These are phyloP conservation scores for Dactylellina parvicollis DNA, from an alignment of 2,329 filamentous ascomycete species.

Conservation along the genomic window DNA sequence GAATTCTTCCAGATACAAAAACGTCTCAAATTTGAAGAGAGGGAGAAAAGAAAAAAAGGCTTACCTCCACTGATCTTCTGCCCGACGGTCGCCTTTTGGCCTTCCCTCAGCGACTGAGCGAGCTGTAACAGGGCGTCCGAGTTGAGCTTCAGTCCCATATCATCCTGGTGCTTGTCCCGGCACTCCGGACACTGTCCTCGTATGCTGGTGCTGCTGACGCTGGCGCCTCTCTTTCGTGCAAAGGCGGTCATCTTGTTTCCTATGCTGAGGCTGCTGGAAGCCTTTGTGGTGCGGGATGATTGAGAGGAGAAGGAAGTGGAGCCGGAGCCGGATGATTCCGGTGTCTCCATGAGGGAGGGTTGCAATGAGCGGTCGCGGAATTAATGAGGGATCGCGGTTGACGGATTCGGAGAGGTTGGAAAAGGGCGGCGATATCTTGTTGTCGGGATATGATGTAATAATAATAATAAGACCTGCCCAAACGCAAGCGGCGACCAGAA, in stretches of 20 bases:
- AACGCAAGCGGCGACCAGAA: background rate
- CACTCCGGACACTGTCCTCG: conserved; percentile 48
- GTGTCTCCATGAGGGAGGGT: conserved; percentile 32
- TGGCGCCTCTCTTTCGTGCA: conserved; percentile 28
- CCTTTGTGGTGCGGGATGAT: conserved; percentile 46
- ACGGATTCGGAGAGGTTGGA: background rate
- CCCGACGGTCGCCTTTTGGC: conserved; percentile 8
- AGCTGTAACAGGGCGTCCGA: conserved; percentile 27
- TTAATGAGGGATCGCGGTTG: background rate
- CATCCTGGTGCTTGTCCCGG: conserved; percentile 49
- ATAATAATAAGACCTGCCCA: background rate
- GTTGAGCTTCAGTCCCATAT: conserved; percentile 49
- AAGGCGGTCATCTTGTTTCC: conserved; percentile 27
- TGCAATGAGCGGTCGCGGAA: background rate
- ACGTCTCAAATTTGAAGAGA: background rate
- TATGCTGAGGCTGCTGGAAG: conserved; percentile 33
- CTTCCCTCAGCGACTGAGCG: conserved; percentile 31
- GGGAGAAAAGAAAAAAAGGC: background rate
- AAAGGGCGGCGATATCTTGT: too few species aligned
- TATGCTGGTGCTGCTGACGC: conserved; percentile 48
- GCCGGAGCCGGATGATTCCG: conserved; percentile 45
- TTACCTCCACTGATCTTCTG: conserved; percentile 34
- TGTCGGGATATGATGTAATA: background rate
- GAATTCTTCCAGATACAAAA: background rate
- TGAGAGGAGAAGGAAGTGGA: conserved; percentile 44